Evolutionary conservation across 257 asterid species (phyloP).

Genomic region (Petunia secreta): DNA sequence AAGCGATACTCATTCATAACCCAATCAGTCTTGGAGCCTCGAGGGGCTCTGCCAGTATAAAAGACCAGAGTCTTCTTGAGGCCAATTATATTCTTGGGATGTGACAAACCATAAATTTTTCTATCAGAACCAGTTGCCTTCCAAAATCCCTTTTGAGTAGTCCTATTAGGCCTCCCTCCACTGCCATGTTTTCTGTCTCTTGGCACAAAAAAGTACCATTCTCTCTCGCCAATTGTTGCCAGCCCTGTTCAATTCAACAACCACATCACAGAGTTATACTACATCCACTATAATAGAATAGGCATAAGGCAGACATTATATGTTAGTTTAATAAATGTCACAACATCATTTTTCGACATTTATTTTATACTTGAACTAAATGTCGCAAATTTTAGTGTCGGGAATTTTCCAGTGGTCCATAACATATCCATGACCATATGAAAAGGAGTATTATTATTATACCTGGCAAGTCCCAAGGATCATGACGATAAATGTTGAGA

Average conservation of each 20-base stretch:
- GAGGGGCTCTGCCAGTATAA: conserved; percentile 76
- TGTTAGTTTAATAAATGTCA: not conserved
- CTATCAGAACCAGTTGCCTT: conserved; percentile 84
- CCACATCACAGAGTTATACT: not conserved
- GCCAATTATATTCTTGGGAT: conserved; percentile 57
- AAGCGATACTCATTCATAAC: conserved; percentile 80
- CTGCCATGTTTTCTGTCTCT: conserved; percentile 66
- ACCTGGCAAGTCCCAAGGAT: conserved; percentile 77
- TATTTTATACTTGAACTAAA: not conserved
- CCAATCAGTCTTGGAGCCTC: conserved; percentile 79
- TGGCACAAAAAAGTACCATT: conserved; percentile 74
- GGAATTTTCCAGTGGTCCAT: not conserved
- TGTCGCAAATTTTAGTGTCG: not conserved
- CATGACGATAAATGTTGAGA: conserved; percentile 61
- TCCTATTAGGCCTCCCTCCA: conserved; percentile 76
- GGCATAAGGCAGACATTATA: not conserved
- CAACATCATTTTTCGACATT: not conserved
- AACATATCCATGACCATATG: no score
- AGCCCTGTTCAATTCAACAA: conserved; percentile 40
- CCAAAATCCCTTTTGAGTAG: conserved; percentile 71
- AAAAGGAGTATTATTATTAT: not conserved
- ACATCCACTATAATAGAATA: not conserved
- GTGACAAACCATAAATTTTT: conserved; percentile 42
- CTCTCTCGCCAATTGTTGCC: conserved; percentile 77
- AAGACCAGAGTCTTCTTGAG: conserved; percentile 70